A percentile compares a stretch with the other conserved stretches of the same genome.
Evolutionary conservation across 2,329 filamentous ascomycete species (phyloP).

Genomic region (Fusarium sp.): DNA sequence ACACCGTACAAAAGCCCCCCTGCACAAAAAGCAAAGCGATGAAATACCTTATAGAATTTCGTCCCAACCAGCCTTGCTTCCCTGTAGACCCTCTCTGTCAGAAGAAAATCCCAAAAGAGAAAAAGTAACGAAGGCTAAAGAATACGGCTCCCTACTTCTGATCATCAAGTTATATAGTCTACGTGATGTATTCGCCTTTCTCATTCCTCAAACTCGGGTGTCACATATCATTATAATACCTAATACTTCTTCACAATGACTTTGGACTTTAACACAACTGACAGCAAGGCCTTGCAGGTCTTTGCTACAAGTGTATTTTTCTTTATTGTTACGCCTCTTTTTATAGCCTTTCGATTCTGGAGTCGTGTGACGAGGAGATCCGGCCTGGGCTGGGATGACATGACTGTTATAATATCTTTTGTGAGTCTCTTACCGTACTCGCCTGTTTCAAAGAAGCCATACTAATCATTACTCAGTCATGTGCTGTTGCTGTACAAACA

Average conservation of each 20-base stretch:
- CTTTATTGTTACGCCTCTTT: slow-evolving; percentile 55
- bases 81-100: neutral
- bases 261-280: slow-evolving; percentile 47
- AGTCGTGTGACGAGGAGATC: slow-evolving; percentile 52
- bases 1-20: neutral
- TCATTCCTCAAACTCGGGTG: neutral
- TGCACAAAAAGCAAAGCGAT: slow-evolving; percentile 25
- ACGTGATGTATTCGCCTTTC: neutral
- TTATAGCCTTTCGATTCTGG: slow-evolving; percentile 55
- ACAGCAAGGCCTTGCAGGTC: slow-evolving; percentile 54
- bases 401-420: slow-evolving; percentile 55
- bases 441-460: neutral
- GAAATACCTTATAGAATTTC: neutral
- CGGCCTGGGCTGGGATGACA: slow-evolving; percentile 56
- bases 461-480: slow-evolving; percentile 45
- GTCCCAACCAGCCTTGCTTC: neutral
- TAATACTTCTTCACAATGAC: slow-evolving; percentile 34
- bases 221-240: slow-evolving; percentile 1
- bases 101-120: neutral
- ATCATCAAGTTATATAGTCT: neutral
- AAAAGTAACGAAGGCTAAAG: neutral
- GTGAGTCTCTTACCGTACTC: slow-evolving; percentile 42
- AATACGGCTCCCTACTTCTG: neutral
- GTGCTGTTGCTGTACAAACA: slow-evolving; percentile 51
- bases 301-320: slow-evolving; percentile 56